These are phyloP conservation scores for Zygoascus sp. DNA, from an alignment of 1,139 yeast species.

Conservation along the genomic window DNA sequence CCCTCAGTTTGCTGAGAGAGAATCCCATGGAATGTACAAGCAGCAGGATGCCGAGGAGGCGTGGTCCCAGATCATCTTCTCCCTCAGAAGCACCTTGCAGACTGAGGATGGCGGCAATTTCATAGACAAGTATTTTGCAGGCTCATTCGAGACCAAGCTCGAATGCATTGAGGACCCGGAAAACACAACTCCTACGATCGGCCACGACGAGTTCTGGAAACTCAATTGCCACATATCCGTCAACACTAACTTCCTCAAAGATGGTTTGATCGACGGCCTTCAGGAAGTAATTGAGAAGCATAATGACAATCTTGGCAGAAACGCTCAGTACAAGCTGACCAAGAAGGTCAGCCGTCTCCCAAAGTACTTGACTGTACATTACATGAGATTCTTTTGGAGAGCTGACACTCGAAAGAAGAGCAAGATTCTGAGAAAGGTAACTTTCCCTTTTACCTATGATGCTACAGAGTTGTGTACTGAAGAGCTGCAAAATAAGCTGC, in stretches of 20 bases:
- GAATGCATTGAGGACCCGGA: conserved; percentile 51
- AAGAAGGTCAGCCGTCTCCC: conserved; percentile 79
- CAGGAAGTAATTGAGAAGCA: conserved; percentile 74
- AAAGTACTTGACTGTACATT: conserved; percentile 81
- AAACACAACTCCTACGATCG: conserved; percentile 47
- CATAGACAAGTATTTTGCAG: conserved; percentile 56
- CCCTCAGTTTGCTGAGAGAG: conserved; percentile 84
- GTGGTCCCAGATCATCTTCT: conserved; percentile 68
- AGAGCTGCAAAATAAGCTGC: conserved; percentile 59
- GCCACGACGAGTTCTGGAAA: conserved; percentile 59
- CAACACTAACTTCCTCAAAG: conserved; percentile 80
- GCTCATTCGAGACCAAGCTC: conserved; percentile 59
- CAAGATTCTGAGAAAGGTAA: conserved; percentile 87
- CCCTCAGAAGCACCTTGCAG: conserved; percentile 39
- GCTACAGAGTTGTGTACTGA: conserved; percentile 80
- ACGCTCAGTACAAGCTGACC: conserved; percentile 65
- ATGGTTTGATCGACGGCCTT: conserved; percentile 74
- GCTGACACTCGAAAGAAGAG: conserved; percentile 86
- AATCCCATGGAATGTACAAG: conserved; percentile 64
- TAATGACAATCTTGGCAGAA: conserved; percentile 62
- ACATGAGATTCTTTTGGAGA: conserved; percentile 94
- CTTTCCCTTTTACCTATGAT: conserved; percentile 82
- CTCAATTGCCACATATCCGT: conserved; percentile 85
- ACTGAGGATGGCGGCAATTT: conserved; percentile 26
- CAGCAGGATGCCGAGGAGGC: conserved; percentile 99